Evolutionary conservation across 1,284 basidiomycete species (phyloP), one percentile per base, ranked within the genome.

Genomic region (Malassezia nana): DNA sequence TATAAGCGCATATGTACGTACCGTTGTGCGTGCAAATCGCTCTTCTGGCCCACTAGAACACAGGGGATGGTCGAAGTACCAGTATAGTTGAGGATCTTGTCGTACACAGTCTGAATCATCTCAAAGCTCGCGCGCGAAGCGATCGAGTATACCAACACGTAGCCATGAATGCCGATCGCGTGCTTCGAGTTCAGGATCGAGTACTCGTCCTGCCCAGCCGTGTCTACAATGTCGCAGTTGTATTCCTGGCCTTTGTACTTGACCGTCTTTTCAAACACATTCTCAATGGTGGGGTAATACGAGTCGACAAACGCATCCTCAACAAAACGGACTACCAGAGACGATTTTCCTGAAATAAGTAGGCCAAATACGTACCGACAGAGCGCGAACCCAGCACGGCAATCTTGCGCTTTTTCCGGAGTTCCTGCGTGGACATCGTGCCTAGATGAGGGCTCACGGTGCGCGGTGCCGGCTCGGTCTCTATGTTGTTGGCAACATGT

Each of bases 171-270:
- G 46, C 86, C 83, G 65, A 87, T 82, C 58, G 85, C 83, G 75
- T 88, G 84, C 74, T 86, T 86, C 57, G 83, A 81, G 63, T 85
- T 83, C 69, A 89, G 67, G 60, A 89, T 84, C 26, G 85, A 85
- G 76, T 85, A 89, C 69, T 89, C 87, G 67, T 89, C 87, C 84
- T 98, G 67, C 44, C 94, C 94, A 51, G 94, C 94, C 57, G 91
- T 95, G 77, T 99, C 94, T 72, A 98, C 89, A 78, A 99, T 95
- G 78, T 96, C 90, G 78, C 89, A 89, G 63, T 89, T 83, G 72
- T 88, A 96, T 63, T 90, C 85, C 40, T 82, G 79, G 50, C 88
- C 88, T 58, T 86, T 85, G 78, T 85, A 83, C 62, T 81, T 82
- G 76, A 96, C 82, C 43, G 79, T 81, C 80, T 94, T 95, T 61